Evolutionary conservation across 257 asterid genomes (phyloP), one percentile per base, ranked within the genome.

Genomic region (Fraxinus quadrangulata): DNA sequence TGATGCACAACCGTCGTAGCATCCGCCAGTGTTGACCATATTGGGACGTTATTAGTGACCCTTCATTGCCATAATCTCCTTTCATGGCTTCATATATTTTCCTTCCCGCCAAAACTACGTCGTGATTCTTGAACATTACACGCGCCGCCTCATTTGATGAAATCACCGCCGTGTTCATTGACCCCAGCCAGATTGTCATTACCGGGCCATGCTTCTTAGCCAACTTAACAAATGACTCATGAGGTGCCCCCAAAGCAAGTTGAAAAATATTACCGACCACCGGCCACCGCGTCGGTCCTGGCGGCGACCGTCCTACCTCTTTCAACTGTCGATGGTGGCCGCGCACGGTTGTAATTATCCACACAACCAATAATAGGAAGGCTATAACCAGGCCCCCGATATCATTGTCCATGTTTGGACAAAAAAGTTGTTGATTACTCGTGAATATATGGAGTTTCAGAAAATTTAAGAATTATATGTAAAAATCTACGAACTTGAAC

Each of bases 271-370:
- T 92, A 28, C 95, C 91, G 0, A 92, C 83, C 79, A 89, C 82
- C 0, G 96, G 97, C 90, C 88, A 89, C 31, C 85, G 78, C 75
- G 51, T 70, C 24, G 97, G 97, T n/a, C 97, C 97, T 1, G 97
- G 97, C 34, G 97, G 96, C 72, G 88, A 67, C 73, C 72, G 2
- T 70, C 80, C 76, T 1, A 70, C 54, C 28, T 80, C 83, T 49
- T 83, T 78, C 21, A 67, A 9, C 68, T 0, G 6, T 0, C 70
- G 82, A 36, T 4, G 1, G 77, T 67, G 81, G 26, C 81, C 72
- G 8, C 61, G 81, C 54, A 51, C 71, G 0, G 71, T 65, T 17
- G 70, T 26, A 39, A 78, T 77, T 17, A 75, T 83, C 90, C 87
- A 84, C 59, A 80, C 86, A 37, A 81, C 86, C 86, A 84, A 86